A percentile compares a stretch with the other conserved stretches of the same genome.
Conservation (phyloP, 768 basidiomycete genomes). For the Suillus subalutaceus region DNA sequence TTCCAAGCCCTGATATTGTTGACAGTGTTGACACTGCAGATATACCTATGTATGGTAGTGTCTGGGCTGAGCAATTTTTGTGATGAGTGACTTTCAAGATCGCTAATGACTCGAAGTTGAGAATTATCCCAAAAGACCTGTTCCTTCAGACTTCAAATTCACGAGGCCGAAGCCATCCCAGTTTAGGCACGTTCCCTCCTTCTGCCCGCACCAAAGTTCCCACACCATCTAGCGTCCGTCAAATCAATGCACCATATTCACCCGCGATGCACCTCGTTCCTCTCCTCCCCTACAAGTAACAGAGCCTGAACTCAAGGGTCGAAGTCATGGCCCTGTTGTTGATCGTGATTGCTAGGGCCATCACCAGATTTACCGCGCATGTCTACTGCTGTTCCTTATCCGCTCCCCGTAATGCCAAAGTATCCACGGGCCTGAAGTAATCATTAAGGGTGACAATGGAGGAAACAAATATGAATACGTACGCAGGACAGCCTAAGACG, state of each 20-base stretch:
- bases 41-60: background rate
- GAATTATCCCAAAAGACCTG: no score
- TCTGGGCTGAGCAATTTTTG: background rate
- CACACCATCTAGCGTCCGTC: background rate
- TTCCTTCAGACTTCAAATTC: no score
- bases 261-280: background rate
- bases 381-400: constrained; percentile 53
- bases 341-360: background rate
- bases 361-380: constrained; percentile 27
- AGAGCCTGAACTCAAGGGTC: background rate
- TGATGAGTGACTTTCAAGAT: background rate
- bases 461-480: constrained; percentile 8
- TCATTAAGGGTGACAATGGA: background rate
- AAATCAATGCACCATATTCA: background rate
- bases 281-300: background rate
- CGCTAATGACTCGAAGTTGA: no score
- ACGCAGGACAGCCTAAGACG: constrained; percentile 60
- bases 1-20: background rate
- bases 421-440: constrained; percentile 39
- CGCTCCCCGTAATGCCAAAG: constrained; percentile 50
- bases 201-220: no score
- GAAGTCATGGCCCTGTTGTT: background rate
- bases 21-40: background rate
- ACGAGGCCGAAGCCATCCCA: no score
- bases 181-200: no score